Base-by-base conservation (phyloP, 2,329 filamentous ascomycete species). In the Plenodomus lindquistii region DNA sequence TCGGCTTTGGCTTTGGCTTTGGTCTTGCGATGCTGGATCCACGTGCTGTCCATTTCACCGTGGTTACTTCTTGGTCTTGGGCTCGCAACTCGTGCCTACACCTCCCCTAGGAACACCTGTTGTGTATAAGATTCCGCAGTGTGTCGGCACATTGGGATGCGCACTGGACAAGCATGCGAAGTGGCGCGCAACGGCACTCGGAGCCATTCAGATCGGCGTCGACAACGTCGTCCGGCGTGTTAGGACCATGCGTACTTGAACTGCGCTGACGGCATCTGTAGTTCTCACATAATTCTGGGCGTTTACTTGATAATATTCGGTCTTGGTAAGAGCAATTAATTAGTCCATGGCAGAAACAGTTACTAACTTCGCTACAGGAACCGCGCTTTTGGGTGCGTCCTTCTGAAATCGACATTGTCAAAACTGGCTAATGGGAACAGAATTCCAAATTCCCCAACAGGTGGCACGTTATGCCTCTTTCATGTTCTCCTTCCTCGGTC, bases 401-500 rank as follows among this genome's bases (percentile, higher is more conserved):
- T 13, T 31, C 9, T 31, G 27, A 7, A 31, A 31, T 7, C 6
- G 11, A 15, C 27, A n/a, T 36, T 27, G 27, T 8, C 3, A 43
- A 15, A n/a, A 20, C 55, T 57, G 35, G 63, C 49, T 40, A 6
- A 16, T 35, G 22, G 15, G 24, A 11, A 42, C 61, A 75, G 94
- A 99, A 76, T 96, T 97, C 79, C 88, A 96, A 75, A 93, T 97
- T 63, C 93, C 94, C 42, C 90, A 92, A 50, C 92, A 96, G 73
- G 82, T 96, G 45, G 88, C 91, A 49, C 87, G 91, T 77, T 96
- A 97, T 79, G 93, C 91, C 45, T 96, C 91, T 10, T 99, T 99
- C 81, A 86, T 97, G 75, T 97, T 97, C 81, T 96, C 90, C 48
- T 97, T 99, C 81, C 78, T 97, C 62, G 94, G 94, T 54, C 91